A percentile compares a stretch with the other conserved stretches of the same genome.
These are phyloP conservation scores for Phytophthora pluvialis DNA, from an alignment of 352 stramenopile species.

Conservation along the genomic window DNA sequence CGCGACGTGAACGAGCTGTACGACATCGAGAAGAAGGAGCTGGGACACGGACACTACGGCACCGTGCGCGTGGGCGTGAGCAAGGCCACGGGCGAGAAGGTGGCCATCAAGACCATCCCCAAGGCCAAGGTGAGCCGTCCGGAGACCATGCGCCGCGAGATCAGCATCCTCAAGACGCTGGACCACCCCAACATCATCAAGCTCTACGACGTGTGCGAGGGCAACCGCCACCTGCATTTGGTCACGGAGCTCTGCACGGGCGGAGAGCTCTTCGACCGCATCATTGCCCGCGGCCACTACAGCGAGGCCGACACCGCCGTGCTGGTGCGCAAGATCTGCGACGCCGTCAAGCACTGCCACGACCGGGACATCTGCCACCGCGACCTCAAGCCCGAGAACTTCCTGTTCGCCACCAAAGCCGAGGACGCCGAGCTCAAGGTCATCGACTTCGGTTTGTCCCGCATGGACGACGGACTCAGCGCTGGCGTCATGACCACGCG, in stretches of 20 bases:
- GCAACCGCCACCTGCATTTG: conserved; percentile 96
- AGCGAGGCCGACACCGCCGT: conserved; percentile 96
- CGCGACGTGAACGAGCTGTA: conserved; percentile 88
- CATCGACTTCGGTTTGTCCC: conserved; percentile 98
- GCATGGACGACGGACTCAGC: conserved; percentile 88
- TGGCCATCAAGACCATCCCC: conserved; percentile 99
- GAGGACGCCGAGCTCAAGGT: conserved; percentile 96
- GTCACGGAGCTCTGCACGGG: conserved; percentile 98
- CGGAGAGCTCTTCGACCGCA: conserved; percentile 96
- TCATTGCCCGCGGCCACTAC: conserved; percentile 94
- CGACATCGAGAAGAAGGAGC: conserved; percentile 90
- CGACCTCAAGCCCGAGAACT: conserved; percentile 98
- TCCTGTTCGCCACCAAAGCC: conserved; percentile 92
- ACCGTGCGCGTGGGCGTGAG: conserved; percentile 96
- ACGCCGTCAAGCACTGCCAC: conserved; percentile 97
- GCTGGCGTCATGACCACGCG: conserved; percentile 94
- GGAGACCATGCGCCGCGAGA: conserved; percentile 95
- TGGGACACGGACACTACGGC: conserved; percentile 95
- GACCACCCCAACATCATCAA: conserved; percentile 99
- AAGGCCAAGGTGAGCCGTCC: conserved; percentile 95
- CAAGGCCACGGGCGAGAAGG: conserved; percentile 92
- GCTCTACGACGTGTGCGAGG: conserved; percentile 97
- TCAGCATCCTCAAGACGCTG: conserved; percentile 91
- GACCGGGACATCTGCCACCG: conserved; percentile 97
- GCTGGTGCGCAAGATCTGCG: conserved; percentile 97